Evolutionary conservation across 1,284 basidiomycete species (phyloP), one percentile per base, ranked within the genome.

Genomic region (Rhodotorula sp.): DNA sequence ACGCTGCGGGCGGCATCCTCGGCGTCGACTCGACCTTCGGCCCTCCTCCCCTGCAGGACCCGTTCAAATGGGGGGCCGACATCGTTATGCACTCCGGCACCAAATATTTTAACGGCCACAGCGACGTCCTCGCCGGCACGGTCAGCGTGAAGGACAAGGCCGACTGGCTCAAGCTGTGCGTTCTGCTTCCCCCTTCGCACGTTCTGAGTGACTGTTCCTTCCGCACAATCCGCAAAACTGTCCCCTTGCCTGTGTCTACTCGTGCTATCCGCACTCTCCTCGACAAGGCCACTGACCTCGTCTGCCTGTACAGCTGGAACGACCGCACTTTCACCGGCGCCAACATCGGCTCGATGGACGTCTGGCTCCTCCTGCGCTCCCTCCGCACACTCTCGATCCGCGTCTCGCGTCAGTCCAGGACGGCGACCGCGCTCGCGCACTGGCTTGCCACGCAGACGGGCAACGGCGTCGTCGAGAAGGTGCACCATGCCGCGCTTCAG

Each of bases 81-180:
- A 78, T 87, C 58, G 34, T 58, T 36, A 57, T 65, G 55, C 63
- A 61, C 60, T 36, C 29, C 10, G 61, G 56, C 12, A 68, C 67
- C 1, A 96, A 96, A 81, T 95, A 96, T 81, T 88, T 96, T 68
- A 91, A 91, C 56, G 94, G 94, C 1, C 94, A 96, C 80, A 91
- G 90, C 7, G 94, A 97, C 79, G 83, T 94, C 44, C 86, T 97
- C 10, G 86, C 87, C 70, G 94, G 94, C 44, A 86, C 94, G 2
- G 84, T 96, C n/a, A 85, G 90, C 21, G 89, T 90, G 2, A 88
- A 87, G 74, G 85, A 85, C 2, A 78, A 82, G 46, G 85, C 87
- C 66, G 88, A 90, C 78, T 91, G 90, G 88, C 81, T 83, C 29
- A 78, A 84, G 79, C 89, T 89, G 73, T 64, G 27, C n/a, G 50